Percentiles rank a stretch among this genome's conserved stretches.
phyloP scores from a whole-genome alignment of 257 asterid genomes.

The Solanum boliviense region DNA sequence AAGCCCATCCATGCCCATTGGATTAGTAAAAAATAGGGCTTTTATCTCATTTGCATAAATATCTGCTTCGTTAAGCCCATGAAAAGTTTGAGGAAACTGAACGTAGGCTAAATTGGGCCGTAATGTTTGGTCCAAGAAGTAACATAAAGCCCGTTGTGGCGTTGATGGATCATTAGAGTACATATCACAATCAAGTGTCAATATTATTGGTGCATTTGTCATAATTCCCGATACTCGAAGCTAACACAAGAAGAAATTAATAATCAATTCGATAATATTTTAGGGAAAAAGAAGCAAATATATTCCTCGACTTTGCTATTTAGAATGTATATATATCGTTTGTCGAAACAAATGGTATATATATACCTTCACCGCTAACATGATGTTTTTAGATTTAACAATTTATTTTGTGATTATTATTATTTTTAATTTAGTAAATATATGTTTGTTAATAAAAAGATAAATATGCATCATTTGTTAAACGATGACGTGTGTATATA shows the following conservation, averaged over 20 bases:
- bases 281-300: neutral
- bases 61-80: slow-evolving; percentile 54
- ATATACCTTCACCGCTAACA: neutral
- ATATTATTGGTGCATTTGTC: slow-evolving; percentile 63
- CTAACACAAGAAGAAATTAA: slow-evolving; percentile 10
- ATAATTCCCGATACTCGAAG: slow-evolving; percentile 60
- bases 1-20: slow-evolving; percentile 66
- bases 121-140: slow-evolving; percentile 12
- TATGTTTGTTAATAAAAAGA: neutral
- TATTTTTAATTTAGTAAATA: too few species aligned
- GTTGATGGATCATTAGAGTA: slow-evolving; percentile 65
- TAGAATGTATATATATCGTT: neutral
- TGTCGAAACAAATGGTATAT: too few species aligned
- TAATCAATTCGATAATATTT: neutral
- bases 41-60: slow-evolving; percentile 50
- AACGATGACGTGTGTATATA: too few species aligned
- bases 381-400: too few species aligned
- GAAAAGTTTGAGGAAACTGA: slow-evolving; percentile 63
- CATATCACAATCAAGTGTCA: slow-evolving; percentile 77
- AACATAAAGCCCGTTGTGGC: slow-evolving; percentile 35
- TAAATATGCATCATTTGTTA: neutral
- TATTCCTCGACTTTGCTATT: neutral
- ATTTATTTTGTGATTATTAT: too few species aligned
- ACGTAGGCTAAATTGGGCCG: slow-evolving; percentile 44
- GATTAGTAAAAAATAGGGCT: slow-evolving; percentile 28